These are phyloP conservation scores for Coprinopsis sp. DNA, from an alignment of 768 basidiomycete genomes.

Conservation along the genomic window DNA sequence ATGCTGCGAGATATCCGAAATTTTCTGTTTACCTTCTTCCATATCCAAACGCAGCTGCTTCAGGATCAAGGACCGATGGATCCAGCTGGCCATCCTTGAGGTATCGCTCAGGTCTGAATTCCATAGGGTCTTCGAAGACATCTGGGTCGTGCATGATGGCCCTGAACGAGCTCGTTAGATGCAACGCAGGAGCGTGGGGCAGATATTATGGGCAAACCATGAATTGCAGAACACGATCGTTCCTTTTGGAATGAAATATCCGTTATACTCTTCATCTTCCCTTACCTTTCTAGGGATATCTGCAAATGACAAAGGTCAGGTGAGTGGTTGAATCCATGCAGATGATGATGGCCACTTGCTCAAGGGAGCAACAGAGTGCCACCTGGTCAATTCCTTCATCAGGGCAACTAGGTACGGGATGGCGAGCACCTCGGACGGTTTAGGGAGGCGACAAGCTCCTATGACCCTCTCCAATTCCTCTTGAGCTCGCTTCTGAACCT, in stretches of 20 bases:
- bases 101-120: conserved; percentile 29
- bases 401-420: conserved; percentile 21
- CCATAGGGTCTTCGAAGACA: conserved; percentile 26
- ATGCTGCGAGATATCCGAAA: background rate
- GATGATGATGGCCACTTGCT: conserved; percentile 3
- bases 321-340: background rate
- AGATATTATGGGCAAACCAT: conserved; percentile 12
- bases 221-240: conserved; percentile 18
- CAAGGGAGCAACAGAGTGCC: conserved; percentile 5
- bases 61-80: conserved; percentile 7
- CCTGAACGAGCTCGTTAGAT: too few relatives aligned
- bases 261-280: conserved; percentile 30
- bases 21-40: background rate
- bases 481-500: conserved; percentile 16
- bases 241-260: conserved; percentile 34
- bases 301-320: background rate
- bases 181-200: background rate
- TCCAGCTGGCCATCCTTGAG: conserved; percentile 14
- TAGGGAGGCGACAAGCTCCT: conserved; percentile 15
- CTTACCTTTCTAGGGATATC: conserved; percentile 13
- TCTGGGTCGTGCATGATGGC: conserved; percentile 25
- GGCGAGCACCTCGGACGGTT: conserved; percentile 14
- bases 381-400: conserved; percentile 18
- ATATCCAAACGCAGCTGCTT: conserved; percentile 13
- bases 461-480: conserved; percentile 22